Percentiles rank a stretch among this genome's conserved stretches.
Evolutionary conservation across 1,284 basidiomycete genomes (phyloP).

Genomic region (Ceratobasidium sp.): DNA sequence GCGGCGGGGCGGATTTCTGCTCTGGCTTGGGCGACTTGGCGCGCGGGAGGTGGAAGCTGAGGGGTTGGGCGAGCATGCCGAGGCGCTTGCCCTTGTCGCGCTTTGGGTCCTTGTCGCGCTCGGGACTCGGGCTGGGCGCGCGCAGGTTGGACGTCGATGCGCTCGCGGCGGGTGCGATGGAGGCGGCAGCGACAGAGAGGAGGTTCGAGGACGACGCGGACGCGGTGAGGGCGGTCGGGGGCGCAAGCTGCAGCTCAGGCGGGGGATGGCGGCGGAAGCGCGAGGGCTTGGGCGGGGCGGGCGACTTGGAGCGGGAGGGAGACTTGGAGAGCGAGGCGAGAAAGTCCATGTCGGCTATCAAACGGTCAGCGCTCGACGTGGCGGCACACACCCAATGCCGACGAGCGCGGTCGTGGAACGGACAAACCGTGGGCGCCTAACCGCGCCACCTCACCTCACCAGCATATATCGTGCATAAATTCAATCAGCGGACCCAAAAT

Average conservation of each 20-base stretch:
- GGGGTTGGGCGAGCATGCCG: slow-evolving; percentile 31
- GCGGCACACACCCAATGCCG: neutral
- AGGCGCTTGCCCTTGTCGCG: neutral
- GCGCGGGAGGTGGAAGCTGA: slow-evolving; percentile 32
- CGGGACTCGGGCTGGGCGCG: slow-evolving; percentile 8
- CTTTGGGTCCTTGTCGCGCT: slow-evolving; percentile 11
- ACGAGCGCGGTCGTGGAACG: neutral
- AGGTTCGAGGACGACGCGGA: slow-evolving; percentile 27
- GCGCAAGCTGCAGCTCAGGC: slow-evolving; percentile 7
- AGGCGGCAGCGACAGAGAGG: neutral
- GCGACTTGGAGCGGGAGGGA: neutral
- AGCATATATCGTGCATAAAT: too few relatives aligned
- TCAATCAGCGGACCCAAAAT: too few relatives aligned
- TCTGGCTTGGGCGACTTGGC: slow-evolving; percentile 25
- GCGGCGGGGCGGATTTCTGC: slow-evolving; percentile 1
- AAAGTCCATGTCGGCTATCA: slow-evolving; percentile 38
- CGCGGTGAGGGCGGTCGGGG: neutral
- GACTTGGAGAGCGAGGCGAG: slow-evolving; percentile 14
- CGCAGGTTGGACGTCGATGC: slow-evolving; percentile 37
- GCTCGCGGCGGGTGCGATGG: neutral
- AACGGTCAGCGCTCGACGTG: slow-evolving; percentile 10
- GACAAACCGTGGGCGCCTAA: too few relatives aligned
- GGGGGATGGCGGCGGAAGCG: slow-evolving; percentile 29
- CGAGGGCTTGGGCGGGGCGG: slow-evolving; percentile 12
- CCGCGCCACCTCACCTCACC: neutral